Percentiles rank a stretch among this genome's conserved stretches.
These are phyloP conservation scores for Ramaria sp. DNA, from an alignment of 768 basidiomycete genomes.

Conservation along the genomic window DNA sequence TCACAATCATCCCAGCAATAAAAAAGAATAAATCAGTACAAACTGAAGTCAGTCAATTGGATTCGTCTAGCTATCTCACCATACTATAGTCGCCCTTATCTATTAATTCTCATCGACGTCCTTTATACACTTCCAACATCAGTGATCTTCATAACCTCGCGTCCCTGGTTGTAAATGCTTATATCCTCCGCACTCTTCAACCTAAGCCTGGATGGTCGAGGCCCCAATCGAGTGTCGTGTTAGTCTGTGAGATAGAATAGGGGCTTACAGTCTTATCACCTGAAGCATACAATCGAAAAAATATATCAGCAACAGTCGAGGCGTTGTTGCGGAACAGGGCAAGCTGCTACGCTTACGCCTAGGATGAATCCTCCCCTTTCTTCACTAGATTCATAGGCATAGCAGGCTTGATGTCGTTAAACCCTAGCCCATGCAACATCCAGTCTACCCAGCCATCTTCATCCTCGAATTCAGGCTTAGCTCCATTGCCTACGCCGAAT, in stretches of 20 bases:
- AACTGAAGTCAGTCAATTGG: no score
- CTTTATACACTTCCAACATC: constrained; percentile 18
- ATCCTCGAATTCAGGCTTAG: constrained; percentile 13
- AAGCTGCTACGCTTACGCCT: constrained; percentile 19
- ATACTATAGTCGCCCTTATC: no score
- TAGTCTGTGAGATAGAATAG: neutral
- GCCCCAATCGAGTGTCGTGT: no score
- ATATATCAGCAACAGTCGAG: constrained; percentile 17
- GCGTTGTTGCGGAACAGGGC: constrained; percentile 18
- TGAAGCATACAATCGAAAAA: neutral
- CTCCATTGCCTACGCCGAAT: no score
- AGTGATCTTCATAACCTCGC: constrained; percentile 21
- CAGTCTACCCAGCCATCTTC: constrained; percentile 12
- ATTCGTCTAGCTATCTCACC: no score
- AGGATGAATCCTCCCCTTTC: constrained; percentile 13
- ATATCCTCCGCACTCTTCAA: constrained; percentile 13
- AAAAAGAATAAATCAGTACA: no score
- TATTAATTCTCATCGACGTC: constrained; percentile 2
- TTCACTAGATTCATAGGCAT: neutral
- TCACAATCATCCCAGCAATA: no score
- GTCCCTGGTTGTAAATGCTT: constrained; percentile 21
- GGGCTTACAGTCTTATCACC: neutral
- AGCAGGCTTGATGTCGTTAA: neutral
- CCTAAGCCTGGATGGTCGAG: no score
- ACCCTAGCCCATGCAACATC: constrained; percentile 7